Percentiles rank a stretch among this genome's conserved stretches.
Evolutionary conservation across 306 rosid species (phyloP).

Genomic region (Fagus sylvatica): DNA sequence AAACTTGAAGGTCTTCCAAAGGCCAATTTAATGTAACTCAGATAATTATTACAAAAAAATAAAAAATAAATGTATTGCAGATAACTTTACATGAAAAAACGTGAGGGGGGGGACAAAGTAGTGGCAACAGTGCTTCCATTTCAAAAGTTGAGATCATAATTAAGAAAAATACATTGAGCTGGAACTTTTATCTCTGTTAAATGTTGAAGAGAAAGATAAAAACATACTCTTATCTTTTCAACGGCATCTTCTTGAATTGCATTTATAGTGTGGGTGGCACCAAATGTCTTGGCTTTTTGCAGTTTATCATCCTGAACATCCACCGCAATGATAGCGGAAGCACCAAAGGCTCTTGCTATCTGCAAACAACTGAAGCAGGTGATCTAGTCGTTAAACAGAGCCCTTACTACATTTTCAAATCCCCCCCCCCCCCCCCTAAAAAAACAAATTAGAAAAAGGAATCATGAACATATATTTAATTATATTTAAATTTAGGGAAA

Average conservation of each 20-base stretch:
- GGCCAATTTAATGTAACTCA: background rate
- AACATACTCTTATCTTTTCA: conserved; percentile 66
- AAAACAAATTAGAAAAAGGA: no score
- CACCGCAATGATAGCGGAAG: conserved; percentile 90
- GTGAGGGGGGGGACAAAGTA: background rate
- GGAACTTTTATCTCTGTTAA: background rate
- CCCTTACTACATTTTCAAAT: background rate
- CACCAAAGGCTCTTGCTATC: conserved; percentile 98
- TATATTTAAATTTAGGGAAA: no score
- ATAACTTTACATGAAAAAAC: background rate
- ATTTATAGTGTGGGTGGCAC: conserved; percentile 89
- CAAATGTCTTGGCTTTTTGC: conserved; percentile 75
- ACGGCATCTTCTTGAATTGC: conserved; percentile 74
- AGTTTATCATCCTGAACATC: conserved; percentile 87
- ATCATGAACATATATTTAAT: background rate
- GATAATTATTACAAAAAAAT: no score
- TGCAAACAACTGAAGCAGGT: conserved; percentile 86
- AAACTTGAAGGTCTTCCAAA: background rate
- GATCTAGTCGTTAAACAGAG: conserved; percentile 21
- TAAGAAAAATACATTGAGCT: background rate
- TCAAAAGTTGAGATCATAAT: background rate
- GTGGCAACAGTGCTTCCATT: background rate
- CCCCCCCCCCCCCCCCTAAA: background rate
- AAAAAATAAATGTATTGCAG: no score
- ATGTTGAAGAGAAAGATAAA: conserved; percentile 30